Base-by-base conservation (phyloP, 2,329 filamentous ascomycete genomes). In the Alternaria hordeiaustralica region DNA sequence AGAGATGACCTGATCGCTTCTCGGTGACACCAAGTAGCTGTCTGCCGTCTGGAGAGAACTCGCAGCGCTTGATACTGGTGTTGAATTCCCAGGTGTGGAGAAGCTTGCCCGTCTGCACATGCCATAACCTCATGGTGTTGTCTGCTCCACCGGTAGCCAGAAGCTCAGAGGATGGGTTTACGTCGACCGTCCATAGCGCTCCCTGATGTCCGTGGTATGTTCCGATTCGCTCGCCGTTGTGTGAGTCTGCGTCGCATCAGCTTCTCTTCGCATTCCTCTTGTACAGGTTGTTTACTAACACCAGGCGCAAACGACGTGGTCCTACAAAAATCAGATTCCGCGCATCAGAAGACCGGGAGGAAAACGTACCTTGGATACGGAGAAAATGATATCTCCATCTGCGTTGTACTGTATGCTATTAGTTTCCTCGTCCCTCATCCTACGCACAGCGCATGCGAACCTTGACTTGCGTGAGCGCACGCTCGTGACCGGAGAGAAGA, bases 11-110 rank as follows among this genome's bases (percentile, higher is more conserved):
- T 89, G 97, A 97, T 77, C 96, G 93, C 91, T 97, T 97, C 86
- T 99, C 96, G 58, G 96, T 99, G 68, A 99, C 94, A 68, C 93
- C 95, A 70, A 99, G 86, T 75, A 99, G 87, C 84, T 92, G 89
- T 78, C 88, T 91, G 77, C 95, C 96, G 82, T 99, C 96, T 77
- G 97, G 92, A 80, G 90, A 94, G 86, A 99, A 99, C 84, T 97
- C 95, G 81, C 97, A 94, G 76, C 96, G 90, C 89, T 99, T 98
- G 82, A 99, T 93, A 70, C 94, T 94, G 47, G 96, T 98, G 64
- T 92, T 90, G 84, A 97, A 97, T 73, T 99, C 94, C 96, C 96
- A 99, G 61, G 92, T 92, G 90, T 98, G 97, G 78, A 99, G 88
- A 80, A 92, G 91, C 80, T 92, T 93, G 80, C 96, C 96, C 15